phyloP scores from a whole-genome alignment of 768 basidiomycete genomes.

The Phlegmacium glaucopus region DNA sequence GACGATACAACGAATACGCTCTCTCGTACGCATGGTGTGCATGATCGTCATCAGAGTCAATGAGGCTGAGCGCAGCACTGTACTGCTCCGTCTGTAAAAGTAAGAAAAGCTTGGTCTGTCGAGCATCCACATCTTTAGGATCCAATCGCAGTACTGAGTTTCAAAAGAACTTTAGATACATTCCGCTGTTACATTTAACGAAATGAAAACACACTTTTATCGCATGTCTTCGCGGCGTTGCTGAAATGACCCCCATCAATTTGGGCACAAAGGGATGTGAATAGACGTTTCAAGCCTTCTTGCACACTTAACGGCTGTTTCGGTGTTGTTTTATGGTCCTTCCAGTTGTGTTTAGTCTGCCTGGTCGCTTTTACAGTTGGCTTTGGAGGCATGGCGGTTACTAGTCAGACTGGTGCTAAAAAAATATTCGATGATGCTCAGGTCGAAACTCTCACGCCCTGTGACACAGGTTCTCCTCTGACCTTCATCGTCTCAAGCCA shows the following conservation, averaged over 20 bases:
- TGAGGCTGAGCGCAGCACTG: conserved; percentile 58
- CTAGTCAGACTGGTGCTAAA: not conserved
- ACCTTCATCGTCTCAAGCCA: conserved; percentile 13
- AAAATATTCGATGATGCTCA: not conserved
- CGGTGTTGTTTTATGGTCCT: conserved; percentile 20
- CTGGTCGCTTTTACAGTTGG: conserved; percentile 4
- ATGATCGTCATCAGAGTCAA: conserved; percentile 32
- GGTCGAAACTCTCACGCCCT: conserved; percentile 31
- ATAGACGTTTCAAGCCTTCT: conserved; percentile 54
- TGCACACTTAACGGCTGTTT: conserved; percentile 30
- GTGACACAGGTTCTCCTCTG: conserved; percentile 13
- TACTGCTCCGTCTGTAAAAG: conserved; percentile 87
- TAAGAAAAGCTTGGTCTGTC: conserved; percentile 83
- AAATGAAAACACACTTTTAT: conserved; percentile 65
- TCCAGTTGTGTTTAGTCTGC: conserved; percentile 15
- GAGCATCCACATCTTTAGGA: conserved; percentile 66
- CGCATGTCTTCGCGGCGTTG: conserved; percentile 88
- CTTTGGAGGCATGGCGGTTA: conserved; percentile 17
- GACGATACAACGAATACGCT: conserved; percentile 81
- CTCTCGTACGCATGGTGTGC: conserved; percentile 54
- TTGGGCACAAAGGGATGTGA: conserved; percentile 79
- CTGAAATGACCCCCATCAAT: conserved; percentile 85
- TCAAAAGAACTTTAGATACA: conserved; percentile 5
- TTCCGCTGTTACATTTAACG: not conserved
- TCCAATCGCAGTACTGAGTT: conserved; percentile 65